phyloP scores from a whole-genome alignment of 2,329 filamentous ascomycete species.

The Hymenoscyphus repandus region DNA sequence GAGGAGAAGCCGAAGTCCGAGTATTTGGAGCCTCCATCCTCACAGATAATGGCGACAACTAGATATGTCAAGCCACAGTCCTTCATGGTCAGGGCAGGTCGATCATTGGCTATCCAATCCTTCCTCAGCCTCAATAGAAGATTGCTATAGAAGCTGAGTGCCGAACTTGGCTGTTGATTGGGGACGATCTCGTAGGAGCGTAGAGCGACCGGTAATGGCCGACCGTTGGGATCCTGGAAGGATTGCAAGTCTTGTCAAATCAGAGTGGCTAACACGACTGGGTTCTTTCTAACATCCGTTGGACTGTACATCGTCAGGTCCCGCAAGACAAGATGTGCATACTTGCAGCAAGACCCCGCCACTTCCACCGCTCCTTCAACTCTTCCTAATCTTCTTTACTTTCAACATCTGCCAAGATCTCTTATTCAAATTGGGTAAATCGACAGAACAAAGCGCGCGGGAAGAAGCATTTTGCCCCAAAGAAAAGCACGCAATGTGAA shows the following conservation, averaged over 20 bases:
- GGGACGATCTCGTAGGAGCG: neutral
- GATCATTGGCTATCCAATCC: neutral
- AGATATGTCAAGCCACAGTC: neutral
- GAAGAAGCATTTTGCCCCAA: neutral
- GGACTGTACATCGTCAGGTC: neutral
- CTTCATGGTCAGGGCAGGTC: neutral
- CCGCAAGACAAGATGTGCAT: neutral
- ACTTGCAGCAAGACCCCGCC: neutral
- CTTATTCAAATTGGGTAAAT: neutral
- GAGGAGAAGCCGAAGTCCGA: conserved; percentile 1
- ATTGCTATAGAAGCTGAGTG: neutral
- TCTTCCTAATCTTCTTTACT: neutral
- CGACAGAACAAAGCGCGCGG: neutral
- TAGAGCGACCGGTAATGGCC: neutral
- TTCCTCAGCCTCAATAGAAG: conserved; percentile 1
- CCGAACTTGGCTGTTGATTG: neutral
- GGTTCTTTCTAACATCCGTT: neutral
- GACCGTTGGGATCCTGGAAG: neutral
- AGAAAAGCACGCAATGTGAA: neutral
- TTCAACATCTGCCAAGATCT: neutral
- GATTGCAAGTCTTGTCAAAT: too few species aligned
- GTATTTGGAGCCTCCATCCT: conserved; percentile 1
- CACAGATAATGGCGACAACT: neutral
- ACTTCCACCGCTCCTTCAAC: neutral
- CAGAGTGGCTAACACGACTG: neutral